Base-by-base conservation (phyloP, 805 yeast species). In the Hanseniaspora guilliermondii region DNA sequence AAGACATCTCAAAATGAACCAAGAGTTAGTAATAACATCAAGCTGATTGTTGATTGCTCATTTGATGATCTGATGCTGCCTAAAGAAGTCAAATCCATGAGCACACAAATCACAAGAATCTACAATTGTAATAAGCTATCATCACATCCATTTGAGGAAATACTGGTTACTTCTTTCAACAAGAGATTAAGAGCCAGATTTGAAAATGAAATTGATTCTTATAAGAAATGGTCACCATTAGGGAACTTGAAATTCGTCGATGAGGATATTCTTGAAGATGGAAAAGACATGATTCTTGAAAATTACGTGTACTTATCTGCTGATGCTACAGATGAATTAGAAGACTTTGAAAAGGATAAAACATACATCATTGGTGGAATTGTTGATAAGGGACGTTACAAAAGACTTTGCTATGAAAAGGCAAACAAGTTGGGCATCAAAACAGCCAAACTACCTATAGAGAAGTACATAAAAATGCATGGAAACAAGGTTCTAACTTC, bases 321-420 rank as follows among this genome's bases (percentile, higher is more conserved):
- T 0, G 98, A 91, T 62, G 83, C 96, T 0, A 85, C 82, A 8
- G 84, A 83, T 7, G 78, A 73, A 22, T 62, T 93, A 36, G 78
- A 76, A 11, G 77, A 72, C 25, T 70, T 91, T 53, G 80, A 82
- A 57, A 78, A 80, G 5, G 85, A 83, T 2, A 72, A 75, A 64
- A 85, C 94, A 0, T 91, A 91, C 61, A 79, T 91, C 42, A 80
- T 91, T 49, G 98, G 98, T 9, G 98, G 97, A 0, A 91, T 91
- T 55, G 97, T 91, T 2, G 98, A 91, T 66, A 91, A 91, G 66
- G 94, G 94, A 57, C 77, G 97, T 61, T 83, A 88, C 70, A 86
- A 87, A 67, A 73, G 75, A 58, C 68, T 91, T 35, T 91, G 98
- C 66, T 74, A 78, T 47, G 76, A 84, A 58, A 93, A 89, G 66